Conservation (phyloP, 106 monocot genomes). For the Dendrobium huoshanense region DNA sequence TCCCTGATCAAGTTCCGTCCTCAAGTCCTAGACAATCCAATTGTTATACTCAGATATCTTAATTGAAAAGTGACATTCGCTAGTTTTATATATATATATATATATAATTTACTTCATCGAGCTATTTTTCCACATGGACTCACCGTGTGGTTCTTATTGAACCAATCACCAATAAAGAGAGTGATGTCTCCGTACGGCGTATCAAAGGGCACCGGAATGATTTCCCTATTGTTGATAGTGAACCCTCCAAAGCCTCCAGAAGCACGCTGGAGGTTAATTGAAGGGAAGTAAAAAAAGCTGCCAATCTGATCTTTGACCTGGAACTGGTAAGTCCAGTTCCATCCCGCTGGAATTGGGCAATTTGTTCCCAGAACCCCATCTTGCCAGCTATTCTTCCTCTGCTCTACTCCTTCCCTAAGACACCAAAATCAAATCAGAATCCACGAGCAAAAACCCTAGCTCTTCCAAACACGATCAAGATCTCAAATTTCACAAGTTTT, state of each 20-base stretch:
- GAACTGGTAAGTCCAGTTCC: constrained; percentile 96
- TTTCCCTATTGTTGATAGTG: constrained; percentile 60
- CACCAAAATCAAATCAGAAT: not conserved
- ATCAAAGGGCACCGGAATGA: constrained; percentile 71
- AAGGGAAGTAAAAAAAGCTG: constrained; percentile 84
- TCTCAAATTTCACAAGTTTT: not conserved
- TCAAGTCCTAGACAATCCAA: constrained; percentile 30
- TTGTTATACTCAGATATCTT: not conserved
- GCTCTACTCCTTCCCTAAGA: constrained; percentile 76
- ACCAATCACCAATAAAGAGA: constrained; percentile 95
- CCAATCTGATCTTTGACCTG: constrained; percentile 99
- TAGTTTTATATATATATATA: not conserved
- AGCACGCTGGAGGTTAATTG: constrained; percentile 62
- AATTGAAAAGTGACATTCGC: not conserved
- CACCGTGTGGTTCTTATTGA: constrained; percentile 67
- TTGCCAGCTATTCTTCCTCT: constrained; percentile 83
- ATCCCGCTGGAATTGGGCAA: constrained; percentile 82
- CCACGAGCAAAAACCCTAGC: not conserved
- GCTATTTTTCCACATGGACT: not conserved
- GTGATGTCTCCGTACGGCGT: constrained; percentile 71
- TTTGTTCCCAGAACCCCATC: constrained; percentile 90
- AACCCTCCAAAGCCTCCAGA: constrained; percentile 89
- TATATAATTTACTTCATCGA: too few species aligned
- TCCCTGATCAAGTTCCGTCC: constrained; percentile 54
- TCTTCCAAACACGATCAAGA: not conserved